Evolutionary conservation across 345 rosid species (phyloP).

Genomic region (thale cress (Arabidopsis thaliana)): TAIR10.1 NC_003075.7:16551501-16552000

Average conservation of each 20-base stretch:
- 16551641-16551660: conserved; percentile 28
- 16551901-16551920: neutral
- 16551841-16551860: too few relatives aligned
- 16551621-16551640: conserved; percentile 47
- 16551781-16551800: neutral
- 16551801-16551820: neutral
- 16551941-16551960: neutral
- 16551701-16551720: conserved; percentile 8
- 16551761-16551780: conserved; percentile 23
- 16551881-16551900: neutral
- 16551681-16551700: conserved; percentile 17
- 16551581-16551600: neutral
- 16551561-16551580: neutral
- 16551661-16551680: conserved; percentile 40
- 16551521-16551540: conserved; percentile 2
- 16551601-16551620: conserved; percentile 30
- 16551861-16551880: neutral
- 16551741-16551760: neutral
- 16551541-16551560: conserved; percentile 8
- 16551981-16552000: neutral
- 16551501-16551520: neutral
- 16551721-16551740: conserved; percentile 21
- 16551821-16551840: neutral
- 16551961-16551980: neutral
- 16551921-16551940: neutral